Base-by-base conservation (phyloP, 208 protist genomes). In the Phytomonas francai region DNA sequence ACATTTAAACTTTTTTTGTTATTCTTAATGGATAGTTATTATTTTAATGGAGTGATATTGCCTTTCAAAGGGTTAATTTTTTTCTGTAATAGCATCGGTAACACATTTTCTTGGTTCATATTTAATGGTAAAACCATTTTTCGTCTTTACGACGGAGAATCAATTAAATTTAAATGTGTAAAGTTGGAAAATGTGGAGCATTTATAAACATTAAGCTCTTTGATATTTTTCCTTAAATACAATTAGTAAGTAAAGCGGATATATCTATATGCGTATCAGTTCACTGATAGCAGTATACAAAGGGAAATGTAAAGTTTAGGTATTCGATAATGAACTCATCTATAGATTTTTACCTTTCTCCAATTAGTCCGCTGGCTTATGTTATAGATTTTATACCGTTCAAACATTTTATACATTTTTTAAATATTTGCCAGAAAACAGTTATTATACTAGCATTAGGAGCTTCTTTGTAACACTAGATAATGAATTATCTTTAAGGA, bases 391-490 rank as follows among this genome's bases (percentile, higher is more conserved):
- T 22, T 19, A 45, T 45, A 4, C 11, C 6, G 16, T 54, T 54
- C 45, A 12, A 54, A 54, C 12, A 25, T 54, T 54, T 54, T 54
- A 25, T 36, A 8, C 19, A 12, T n/a, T 25, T 56, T 51, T 25
- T 25, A n/a, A 49, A 45, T 63, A 25, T 63, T 51, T 63, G 19
- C 7, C 12, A 19, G 16, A 62, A 63, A 63, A 19, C 1, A 63
- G 54, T 63, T 63, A 49, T 51, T 58, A 45, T 7, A 63, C 19
- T 51, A 45, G 19, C 12, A 63, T 9, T 22, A 34, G 11, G 12
- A 22, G 16, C 12, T 36, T 63, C 25, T 58, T 63, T 12, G 36
- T 63, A 39, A 63, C 16, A 63, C 32, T 4, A 63, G 59, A 57
- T 25, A 63, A 63, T 63, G 36, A 0, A 63, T 51, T 58, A 0